phyloP scores from a whole-genome alignment of 176 grass and related monocot species.

The Carex pumila region DNA sequence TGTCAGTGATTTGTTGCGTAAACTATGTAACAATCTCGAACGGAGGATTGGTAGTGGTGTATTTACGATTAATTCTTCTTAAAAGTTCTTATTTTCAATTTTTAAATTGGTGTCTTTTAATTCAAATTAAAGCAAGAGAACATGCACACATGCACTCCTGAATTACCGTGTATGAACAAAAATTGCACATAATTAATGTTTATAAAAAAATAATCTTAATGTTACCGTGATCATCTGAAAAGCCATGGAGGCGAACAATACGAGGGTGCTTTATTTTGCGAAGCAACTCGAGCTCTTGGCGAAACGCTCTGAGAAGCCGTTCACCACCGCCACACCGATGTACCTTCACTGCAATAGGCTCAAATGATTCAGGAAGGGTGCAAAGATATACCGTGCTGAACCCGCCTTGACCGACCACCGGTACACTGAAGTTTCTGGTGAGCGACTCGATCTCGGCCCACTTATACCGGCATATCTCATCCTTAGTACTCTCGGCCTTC shows the following conservation, averaged over 20 bases:
- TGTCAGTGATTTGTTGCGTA: neutral
- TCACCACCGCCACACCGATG: slow-evolving; percentile 53
- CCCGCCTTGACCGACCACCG: slow-evolving; percentile 68
- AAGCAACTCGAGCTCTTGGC: slow-evolving; percentile 77
- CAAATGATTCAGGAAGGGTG: neutral
- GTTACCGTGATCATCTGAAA: slow-evolving; percentile 70
- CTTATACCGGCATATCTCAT: slow-evolving; percentile 24
- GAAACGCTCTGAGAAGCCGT: slow-evolving; percentile 45
- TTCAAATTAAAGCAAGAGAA: neutral
- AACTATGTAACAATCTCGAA: neutral
- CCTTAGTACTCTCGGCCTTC: neutral
- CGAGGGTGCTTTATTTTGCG: slow-evolving; percentile 47
- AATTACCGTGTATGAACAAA: too few relatives aligned
- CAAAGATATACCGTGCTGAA: slow-evolving; percentile 77
- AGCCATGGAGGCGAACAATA: slow-evolving; percentile 64
- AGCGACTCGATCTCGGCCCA: slow-evolving; percentile 61
- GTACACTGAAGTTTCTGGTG: slow-evolving; percentile 48
- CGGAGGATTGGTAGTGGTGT: neutral
- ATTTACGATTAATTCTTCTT: neutral
- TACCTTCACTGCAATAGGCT: slow-evolving; percentile 50
- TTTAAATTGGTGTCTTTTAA: neutral
- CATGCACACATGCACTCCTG: neutral
- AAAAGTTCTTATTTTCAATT: neutral
- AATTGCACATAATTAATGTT: neutral
- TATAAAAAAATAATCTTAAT: neutral